phyloP scores from a whole-genome alignment of 495 filamentous ascomycete species.

The Annulohypoxylon maeteangense region DNA sequence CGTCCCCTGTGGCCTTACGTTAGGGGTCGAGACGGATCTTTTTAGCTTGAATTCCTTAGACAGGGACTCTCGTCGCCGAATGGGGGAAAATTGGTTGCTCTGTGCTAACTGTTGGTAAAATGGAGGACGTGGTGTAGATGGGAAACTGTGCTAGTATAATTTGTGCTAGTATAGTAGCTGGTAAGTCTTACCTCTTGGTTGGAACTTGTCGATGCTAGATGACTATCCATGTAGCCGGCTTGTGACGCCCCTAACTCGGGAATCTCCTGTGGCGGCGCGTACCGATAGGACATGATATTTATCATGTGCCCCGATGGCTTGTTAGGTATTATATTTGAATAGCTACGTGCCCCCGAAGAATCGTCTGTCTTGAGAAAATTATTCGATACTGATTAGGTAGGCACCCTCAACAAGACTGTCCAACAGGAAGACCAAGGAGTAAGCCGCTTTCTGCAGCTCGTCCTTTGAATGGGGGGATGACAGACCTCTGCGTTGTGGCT shows the following conservation, averaged over 20 bases:
- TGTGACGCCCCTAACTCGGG: constrained; percentile 57
- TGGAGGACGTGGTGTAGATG: constrained; percentile 39
- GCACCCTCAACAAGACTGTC: constrained; percentile 46
- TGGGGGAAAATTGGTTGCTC: constrained; percentile 48
- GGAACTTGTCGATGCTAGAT: constrained; percentile 54
- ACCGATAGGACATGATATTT: constrained; percentile 65
- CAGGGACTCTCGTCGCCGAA: constrained; percentile 51
- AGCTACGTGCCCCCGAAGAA: constrained; percentile 46
- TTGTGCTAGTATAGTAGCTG: constrained; percentile 40
- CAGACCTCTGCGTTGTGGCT: constrained; percentile 32
- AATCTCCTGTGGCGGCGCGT: constrained; percentile 58
- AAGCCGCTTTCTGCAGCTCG: constrained; percentile 28
- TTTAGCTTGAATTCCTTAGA: constrained; percentile 62
- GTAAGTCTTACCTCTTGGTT: constrained; percentile 51
- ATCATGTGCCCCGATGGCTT: constrained; percentile 54
- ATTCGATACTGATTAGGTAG: constrained; percentile 45
- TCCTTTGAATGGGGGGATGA: constrained; percentile 21
- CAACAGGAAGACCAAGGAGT: constrained; percentile 24
- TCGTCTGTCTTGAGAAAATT: constrained; percentile 47
- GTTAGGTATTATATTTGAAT: constrained; percentile 46
- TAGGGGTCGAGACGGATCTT: constrained; percentile 73
- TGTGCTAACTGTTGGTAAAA: constrained; percentile 43
- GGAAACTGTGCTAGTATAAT: constrained; percentile 39
- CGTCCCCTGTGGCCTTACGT: constrained; percentile 64
- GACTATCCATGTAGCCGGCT: constrained; percentile 53